phyloP scores from a whole-genome alignment of 768 basidiomycete genomes.

The Postia placenta region DNA sequence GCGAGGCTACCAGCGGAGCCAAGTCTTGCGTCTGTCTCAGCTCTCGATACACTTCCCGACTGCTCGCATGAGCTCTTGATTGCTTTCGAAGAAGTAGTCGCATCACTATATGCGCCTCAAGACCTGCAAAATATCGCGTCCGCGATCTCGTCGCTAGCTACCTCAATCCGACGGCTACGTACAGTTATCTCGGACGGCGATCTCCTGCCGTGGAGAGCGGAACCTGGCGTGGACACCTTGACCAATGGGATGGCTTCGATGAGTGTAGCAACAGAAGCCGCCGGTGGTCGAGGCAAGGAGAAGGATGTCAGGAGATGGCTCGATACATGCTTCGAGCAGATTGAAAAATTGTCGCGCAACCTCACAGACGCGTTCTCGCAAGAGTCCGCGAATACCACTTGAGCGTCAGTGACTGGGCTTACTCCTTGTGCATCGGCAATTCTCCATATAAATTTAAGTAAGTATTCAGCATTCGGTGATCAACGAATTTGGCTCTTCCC shows the following conservation, averaged over 20 bases:
- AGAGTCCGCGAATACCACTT: conserved; percentile 10
- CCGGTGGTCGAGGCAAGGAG: conserved; percentile 12
- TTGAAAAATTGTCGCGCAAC: conserved; percentile 33
- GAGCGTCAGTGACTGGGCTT: too few species aligned
- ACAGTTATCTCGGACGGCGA: conserved; percentile 13
- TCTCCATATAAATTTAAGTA: too few species aligned
- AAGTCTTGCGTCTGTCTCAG: conserved; percentile 12
- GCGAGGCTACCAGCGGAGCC: conserved; percentile 15
- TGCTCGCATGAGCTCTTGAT: conserved; percentile 47
- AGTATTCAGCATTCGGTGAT: too few species aligned
- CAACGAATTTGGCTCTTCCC: too few species aligned
- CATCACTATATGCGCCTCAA: conserved; percentile 64
- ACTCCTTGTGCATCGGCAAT: too few species aligned
- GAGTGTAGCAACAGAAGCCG: conserved; percentile 8
- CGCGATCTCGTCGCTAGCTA: conserved; percentile 33
- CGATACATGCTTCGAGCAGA: conserved; percentile 56
- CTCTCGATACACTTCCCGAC: conserved; percentile 46
- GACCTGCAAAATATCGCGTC: conserved; percentile 34
- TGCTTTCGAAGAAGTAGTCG: conserved; percentile 60
- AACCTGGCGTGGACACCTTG: conserved; percentile 15
- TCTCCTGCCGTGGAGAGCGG: conserved; percentile 16
- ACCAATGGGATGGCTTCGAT: conserved; percentile 20
- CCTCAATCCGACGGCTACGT: conserved; percentile 33
- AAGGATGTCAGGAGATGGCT: conserved; percentile 54
- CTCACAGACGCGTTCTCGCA: conserved; percentile 8